Conservation (phyloP, 169 alveolate species). For the Plasmodium gaboni region DNA sequence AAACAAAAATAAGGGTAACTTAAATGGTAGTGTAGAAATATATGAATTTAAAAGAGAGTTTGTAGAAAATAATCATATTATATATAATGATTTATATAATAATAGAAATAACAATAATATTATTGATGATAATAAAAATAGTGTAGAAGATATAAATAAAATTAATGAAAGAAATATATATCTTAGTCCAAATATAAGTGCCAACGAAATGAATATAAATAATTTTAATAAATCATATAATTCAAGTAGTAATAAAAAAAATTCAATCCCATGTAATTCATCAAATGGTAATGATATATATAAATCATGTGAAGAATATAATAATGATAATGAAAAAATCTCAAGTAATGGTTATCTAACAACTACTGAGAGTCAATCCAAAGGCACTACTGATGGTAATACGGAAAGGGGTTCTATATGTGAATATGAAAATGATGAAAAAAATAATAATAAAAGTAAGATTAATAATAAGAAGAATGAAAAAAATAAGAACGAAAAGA, state of each 20-base stretch:
- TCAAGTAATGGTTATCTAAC: constrained; percentile 68
- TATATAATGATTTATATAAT: neutral
- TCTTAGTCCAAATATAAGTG: constrained; percentile 2
- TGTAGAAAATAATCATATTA: neutral
- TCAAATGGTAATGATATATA: constrained; percentile 69
- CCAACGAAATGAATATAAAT: constrained; percentile 15
- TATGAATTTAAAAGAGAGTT: neutral
- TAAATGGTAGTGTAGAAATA: neutral
- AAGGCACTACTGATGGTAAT: constrained; percentile 47
- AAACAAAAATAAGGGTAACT: neutral
- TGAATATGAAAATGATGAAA: neutral
- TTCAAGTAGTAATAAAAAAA: constrained; percentile 11
- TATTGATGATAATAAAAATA: neutral
- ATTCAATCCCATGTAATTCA: constrained; percentile 34
- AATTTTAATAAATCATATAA: constrained; percentile 1
- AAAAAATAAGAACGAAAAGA: constrained; percentile 1
- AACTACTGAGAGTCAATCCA: constrained; percentile 57
- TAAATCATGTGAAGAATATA: constrained; percentile 61
- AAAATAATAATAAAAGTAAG: neutral
- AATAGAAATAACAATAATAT: neutral
- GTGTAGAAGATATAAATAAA: neutral
- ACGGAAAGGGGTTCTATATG: constrained; percentile 6
- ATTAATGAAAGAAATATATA: neutral
- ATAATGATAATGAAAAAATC: constrained; percentile 24
- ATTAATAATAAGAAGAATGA: neutral